phyloP scores from a whole-genome alignment of 306 rosid genomes.

The Fragaria ananassa region DNA sequence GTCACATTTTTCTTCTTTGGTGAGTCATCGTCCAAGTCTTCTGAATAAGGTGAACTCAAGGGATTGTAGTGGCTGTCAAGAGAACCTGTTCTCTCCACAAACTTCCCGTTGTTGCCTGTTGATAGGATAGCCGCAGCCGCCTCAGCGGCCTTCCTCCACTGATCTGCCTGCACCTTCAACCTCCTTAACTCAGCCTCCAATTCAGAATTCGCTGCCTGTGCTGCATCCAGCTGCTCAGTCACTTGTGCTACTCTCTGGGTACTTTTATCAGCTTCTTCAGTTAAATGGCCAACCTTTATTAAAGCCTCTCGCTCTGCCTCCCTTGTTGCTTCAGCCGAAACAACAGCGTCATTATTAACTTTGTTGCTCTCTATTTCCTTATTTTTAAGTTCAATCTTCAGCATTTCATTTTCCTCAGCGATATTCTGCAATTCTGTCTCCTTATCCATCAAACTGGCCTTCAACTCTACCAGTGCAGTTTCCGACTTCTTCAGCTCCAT shows the following conservation, averaged over 20 bases:
- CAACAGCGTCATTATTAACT: conserved; percentile 35
- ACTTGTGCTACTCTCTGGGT: conserved; percentile 47
- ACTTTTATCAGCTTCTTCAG: conserved; percentile 71
- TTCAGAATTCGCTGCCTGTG: conserved; percentile 63
- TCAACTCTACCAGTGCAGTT: conserved; percentile 52
- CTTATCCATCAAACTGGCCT: conserved; percentile 50
- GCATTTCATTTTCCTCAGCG: conserved; percentile 49
- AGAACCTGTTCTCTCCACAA: conserved; percentile 49
- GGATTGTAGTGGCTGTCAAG: conserved; percentile 59
- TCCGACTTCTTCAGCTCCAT: conserved; percentile 45
- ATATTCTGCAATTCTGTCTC: conserved; percentile 58
- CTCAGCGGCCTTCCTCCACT: conserved; percentile 98
- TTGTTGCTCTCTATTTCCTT: conserved; percentile 44
- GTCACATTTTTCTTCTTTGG: conserved; percentile 88
- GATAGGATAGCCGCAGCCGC: conserved; percentile 82
- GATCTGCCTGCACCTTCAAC: conserved; percentile 85
- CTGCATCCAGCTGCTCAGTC: conserved; percentile 82
- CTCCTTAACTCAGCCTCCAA: conserved; percentile 87
- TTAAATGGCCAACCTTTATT: conserved; percentile 44
- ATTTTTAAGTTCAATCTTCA: conserved; percentile 43
- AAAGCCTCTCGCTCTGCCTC: conserved; percentile 67
- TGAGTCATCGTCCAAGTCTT: conserved; percentile 74
- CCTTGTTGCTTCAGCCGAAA: conserved; percentile 50
- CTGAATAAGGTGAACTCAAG: conserved; percentile 64
- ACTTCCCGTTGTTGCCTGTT: conserved; percentile 64